A percentile compares a stretch with the other conserved stretches of the same genome.
phyloP scores from a whole-genome alignment of 1,284 basidiomycete genomes.

The Sporisorium reilianum region DNA sequence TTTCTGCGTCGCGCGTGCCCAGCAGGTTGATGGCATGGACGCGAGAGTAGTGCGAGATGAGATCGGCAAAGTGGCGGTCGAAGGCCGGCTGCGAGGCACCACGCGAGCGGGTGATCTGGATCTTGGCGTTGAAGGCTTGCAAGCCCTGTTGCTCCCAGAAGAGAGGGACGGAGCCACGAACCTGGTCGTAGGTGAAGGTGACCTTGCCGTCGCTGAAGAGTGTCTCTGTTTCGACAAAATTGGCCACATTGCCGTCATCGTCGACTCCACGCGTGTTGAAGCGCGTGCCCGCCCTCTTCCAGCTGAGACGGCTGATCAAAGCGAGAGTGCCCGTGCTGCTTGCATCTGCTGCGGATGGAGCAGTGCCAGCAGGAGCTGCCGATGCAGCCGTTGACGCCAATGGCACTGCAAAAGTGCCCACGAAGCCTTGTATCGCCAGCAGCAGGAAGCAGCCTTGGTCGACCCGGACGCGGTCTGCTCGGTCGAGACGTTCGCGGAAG shows the following conservation, averaged over 20 bases:
- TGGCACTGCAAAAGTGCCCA: conserved; percentile 77
- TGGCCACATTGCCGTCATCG: conserved; percentile 96
- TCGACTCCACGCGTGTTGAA: conserved; percentile 98
- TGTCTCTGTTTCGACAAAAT: conserved; percentile 97
- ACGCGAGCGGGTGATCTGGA: conserved; percentile 78
- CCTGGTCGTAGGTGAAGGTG: conserved; percentile 89
- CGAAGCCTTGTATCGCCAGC: conserved; percentile 91
- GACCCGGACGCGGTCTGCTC: conserved; percentile 77
- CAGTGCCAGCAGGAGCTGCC: background rate
- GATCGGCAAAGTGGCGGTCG: conserved; percentile 87
- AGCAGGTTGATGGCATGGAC: conserved; percentile 67
- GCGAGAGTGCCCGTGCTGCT: conserved; percentile 76
- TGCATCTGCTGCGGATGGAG: conserved; percentile 70
- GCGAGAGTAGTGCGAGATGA: conserved; percentile 70
- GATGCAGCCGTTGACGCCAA: conserved; percentile 65
- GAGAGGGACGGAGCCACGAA: conserved; percentile 83
- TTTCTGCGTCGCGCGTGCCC: conserved; percentile 80
- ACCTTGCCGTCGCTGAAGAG: conserved; percentile 85
- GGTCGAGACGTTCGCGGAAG: conserved; percentile 81
- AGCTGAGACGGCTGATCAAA: conserved; percentile 84
- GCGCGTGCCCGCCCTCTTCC: conserved; percentile 94
- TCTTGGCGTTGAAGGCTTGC: conserved; percentile 64
- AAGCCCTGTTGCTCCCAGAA: conserved; percentile 99
- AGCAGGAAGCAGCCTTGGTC: conserved; percentile 73
- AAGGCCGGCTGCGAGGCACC: conserved; percentile 93